Percentiles rank a stretch among this genome's conserved stretches.
Conservation (phyloP, 1,284 basidiomycete species). For the Marasmius sp. region DNA sequence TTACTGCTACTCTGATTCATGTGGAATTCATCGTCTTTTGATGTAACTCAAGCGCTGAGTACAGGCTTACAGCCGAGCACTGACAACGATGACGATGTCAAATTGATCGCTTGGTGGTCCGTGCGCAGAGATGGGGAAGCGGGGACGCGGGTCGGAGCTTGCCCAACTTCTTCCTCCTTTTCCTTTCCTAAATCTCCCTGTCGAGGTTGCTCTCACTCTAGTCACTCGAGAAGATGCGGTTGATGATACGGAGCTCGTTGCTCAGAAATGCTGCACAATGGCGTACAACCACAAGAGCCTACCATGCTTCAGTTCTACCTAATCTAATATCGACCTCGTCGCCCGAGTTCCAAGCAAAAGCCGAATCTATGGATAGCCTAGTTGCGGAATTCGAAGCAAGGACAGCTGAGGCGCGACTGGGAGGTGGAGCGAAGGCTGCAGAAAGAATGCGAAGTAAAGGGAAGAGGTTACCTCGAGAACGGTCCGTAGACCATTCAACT, state of each 20-base stretch:
- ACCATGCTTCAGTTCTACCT: conserved; percentile 74
- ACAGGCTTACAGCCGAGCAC: no score
- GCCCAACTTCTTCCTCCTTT: background rate
- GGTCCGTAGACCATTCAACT: conserved; percentile 44
- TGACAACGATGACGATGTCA: background rate
- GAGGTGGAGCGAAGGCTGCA: conserved; percentile 69
- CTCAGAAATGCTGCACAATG: background rate
- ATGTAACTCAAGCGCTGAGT: background rate
- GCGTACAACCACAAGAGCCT: conserved; percentile 23
- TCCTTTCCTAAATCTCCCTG: background rate
- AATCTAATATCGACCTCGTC: conserved; percentile 66
- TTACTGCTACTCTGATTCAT: background rate
- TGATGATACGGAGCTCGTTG: no score
- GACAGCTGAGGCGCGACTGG: conserved; percentile 54
- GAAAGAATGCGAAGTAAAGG: conserved; percentile 79
- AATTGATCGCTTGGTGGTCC: background rate
- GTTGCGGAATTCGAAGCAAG: conserved; percentile 64
- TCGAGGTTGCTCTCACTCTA: no score
- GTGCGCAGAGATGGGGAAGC: background rate
- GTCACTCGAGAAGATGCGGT: no score
- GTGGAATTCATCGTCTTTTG: background rate
- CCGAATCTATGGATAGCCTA: conserved; percentile 66
- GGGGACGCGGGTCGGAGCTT: background rate
- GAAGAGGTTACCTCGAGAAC: conserved; percentile 85
- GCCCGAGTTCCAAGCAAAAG: conserved; percentile 68